Evolutionary conservation across 768 basidiomycete genomes (phyloP).

Genomic region (Dendrothele bispora): DNA sequence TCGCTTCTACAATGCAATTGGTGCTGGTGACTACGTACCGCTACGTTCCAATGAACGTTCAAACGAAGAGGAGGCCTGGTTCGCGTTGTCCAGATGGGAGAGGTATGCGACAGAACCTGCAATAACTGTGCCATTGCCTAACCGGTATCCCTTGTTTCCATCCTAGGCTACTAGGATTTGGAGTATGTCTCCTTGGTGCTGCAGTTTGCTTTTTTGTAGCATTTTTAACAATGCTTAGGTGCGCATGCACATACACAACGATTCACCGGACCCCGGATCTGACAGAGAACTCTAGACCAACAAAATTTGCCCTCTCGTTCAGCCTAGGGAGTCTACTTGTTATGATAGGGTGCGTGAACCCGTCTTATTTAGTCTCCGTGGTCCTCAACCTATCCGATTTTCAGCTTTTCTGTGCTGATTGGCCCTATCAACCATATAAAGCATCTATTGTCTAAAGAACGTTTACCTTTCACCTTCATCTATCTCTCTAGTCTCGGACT

Average conservation of each 20-base stretch:
- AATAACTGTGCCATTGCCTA: constrained; percentile 3
- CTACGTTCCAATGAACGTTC: constrained; percentile 77
- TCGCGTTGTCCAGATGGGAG: constrained; percentile 92
- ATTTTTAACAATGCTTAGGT: constrained; percentile 75
- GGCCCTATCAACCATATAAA: constrained; percentile 92
- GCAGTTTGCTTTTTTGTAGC: constrained; percentile 92
- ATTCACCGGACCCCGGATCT: constrained; percentile 7
- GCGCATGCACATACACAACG: constrained; percentile 6
- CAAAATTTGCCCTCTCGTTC: constrained; percentile 91
- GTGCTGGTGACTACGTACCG: constrained; percentile 88
- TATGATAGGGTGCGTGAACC: constrained; percentile 87
- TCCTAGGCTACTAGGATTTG: constrained; percentile 82
- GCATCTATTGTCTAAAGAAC: constrained; percentile 80
- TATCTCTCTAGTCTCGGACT: constrained; percentile 84
- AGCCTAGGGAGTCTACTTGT: constrained; percentile 90
- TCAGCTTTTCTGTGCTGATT: constrained; percentile 78
- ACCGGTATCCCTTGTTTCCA: neutral
- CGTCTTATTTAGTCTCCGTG: neutral
- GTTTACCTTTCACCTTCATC: constrained; percentile 79
- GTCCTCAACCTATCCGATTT: neutral
- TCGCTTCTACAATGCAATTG: constrained; percentile 82
- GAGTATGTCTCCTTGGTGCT: constrained; percentile 86
- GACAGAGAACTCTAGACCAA: constrained; percentile 54
- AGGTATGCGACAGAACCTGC: constrained; percentile 44
- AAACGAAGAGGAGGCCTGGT: constrained; percentile 96